A percentile compares a stretch with the other conserved stretches of the same genome.
Conservation (phyloP, 768 basidiomycete genomes). For the Trametes meyenii region DNA sequence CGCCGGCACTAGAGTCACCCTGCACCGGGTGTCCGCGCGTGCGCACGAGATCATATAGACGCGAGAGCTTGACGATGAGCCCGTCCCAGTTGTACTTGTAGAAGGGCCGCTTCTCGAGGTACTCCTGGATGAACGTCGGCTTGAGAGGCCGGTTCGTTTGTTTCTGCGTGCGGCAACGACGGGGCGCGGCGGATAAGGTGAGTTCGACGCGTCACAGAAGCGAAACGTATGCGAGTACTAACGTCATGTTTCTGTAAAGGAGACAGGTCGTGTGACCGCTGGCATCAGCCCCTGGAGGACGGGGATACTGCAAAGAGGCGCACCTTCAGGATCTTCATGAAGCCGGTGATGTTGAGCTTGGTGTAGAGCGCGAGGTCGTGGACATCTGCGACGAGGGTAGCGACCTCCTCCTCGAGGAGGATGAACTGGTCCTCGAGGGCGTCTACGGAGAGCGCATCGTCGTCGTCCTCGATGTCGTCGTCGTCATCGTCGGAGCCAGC, state of each 20-base stretch:
- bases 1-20: slow-evolving; percentile 93
- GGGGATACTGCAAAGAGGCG: slow-evolving; percentile 6
- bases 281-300: not conserved
- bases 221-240: slow-evolving; percentile 27
- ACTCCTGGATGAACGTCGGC: slow-evolving; percentile 85
- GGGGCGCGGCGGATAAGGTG: not conserved
- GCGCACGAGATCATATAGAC: slow-evolving; percentile 91
- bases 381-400: slow-evolving; percentile 89
- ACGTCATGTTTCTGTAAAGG: slow-evolving; percentile 87
- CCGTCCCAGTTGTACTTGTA: slow-evolving; percentile 97
- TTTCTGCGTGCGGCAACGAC: slow-evolving; percentile 62
- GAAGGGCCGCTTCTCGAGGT: slow-evolving; percentile 93
- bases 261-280: slow-evolving; percentile 11
- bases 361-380: slow-evolving; percentile 92
- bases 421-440: slow-evolving; percentile 87
- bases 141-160: slow-evolving; percentile 84
- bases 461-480: slow-evolving; percentile 50
- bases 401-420: slow-evolving; percentile 90
- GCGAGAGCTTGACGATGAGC: slow-evolving; percentile 94
- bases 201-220: not conserved
- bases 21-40: slow-evolving; percentile 93
- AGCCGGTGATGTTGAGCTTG: slow-evolving; percentile 97
- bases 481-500: slow-evolving; percentile 70
- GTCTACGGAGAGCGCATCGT: slow-evolving; percentile 61
- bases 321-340: slow-evolving; percentile 97